phyloP scores from a whole-genome alignment of 1,284 basidiomycete species.

The Hymenochaete sp. region DNA sequence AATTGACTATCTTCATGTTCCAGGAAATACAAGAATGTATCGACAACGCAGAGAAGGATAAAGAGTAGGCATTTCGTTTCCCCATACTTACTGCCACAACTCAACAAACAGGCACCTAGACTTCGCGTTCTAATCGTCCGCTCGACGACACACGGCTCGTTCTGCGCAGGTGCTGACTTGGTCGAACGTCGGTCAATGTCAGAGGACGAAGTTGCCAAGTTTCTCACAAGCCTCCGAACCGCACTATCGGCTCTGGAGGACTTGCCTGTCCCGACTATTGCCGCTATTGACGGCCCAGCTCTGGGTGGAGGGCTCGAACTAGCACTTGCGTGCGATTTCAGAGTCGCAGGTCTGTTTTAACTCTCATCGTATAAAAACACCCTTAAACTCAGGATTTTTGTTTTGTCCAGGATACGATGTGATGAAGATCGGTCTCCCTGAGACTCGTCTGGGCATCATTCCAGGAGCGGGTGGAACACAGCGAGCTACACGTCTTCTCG shows the following conservation, averaged over 20 bases:
- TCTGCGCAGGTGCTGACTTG: slow-evolving; percentile 92
- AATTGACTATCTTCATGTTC: slow-evolving; percentile 13
- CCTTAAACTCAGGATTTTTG: slow-evolving; percentile 23
- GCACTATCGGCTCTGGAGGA: slow-evolving; percentile 70
- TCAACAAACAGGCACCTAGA: slow-evolving; percentile 28
- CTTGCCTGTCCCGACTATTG: slow-evolving; percentile 82
- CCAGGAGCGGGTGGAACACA: slow-evolving; percentile 95
- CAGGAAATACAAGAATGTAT: slow-evolving; percentile 70
- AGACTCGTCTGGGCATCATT: slow-evolving; percentile 84
- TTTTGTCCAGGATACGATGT: slow-evolving; percentile 40
- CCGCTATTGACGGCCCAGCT: slow-evolving; percentile 88
- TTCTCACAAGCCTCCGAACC: slow-evolving; percentile 69
- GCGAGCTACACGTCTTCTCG: slow-evolving; percentile 73
- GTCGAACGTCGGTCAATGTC: slow-evolving; percentile 79
- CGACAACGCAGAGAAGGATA: slow-evolving; percentile 60
- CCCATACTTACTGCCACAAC: slow-evolving; percentile 1
- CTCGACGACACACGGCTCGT: slow-evolving; percentile 66
- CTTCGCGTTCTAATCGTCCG: slow-evolving; percentile 73
- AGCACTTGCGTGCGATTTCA: slow-evolving; percentile 79
- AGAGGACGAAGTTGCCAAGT: slow-evolving; percentile 63
- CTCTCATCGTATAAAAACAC: background rate
- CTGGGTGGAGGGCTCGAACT: slow-evolving; percentile 89
- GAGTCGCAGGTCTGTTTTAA: slow-evolving; percentile 65
- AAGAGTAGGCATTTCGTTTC: slow-evolving; percentile 34
- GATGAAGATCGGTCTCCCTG: slow-evolving; percentile 76